phyloP scores from a whole-genome alignment of 345 rosid genomes.

The Kernera saxatilis region DNA sequence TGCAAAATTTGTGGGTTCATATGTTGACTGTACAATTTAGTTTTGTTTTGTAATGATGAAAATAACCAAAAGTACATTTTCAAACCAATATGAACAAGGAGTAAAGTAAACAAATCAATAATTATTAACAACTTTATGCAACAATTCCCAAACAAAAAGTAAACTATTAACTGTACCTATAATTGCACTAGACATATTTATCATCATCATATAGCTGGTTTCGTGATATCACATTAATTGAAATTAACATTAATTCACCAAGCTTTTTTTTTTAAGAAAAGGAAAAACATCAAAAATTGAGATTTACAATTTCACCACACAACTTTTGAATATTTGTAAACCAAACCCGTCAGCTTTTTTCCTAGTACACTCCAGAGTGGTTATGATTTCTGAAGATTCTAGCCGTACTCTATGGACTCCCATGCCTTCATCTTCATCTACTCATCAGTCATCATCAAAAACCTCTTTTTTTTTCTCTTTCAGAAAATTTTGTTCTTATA shows the following conservation, averaged over 20 bases:
- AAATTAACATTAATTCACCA: neutral
- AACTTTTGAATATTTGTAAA: neutral
- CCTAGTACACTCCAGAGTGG: conserved; percentile 26
- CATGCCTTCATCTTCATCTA: conserved; percentile 13
- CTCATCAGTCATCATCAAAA: neutral
- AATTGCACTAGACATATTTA: neutral
- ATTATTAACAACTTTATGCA: no score
- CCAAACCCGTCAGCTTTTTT: conserved; percentile 12
- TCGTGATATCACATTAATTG: neutral
- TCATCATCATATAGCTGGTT: neutral
- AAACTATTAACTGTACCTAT: no score
- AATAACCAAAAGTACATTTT: neutral
- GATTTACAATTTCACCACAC: neutral
- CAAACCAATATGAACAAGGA: neutral
- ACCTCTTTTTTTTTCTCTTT: neutral
- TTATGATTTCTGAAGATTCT: conserved; percentile 31
- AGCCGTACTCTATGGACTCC: conserved; percentile 19
- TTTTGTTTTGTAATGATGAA: neutral
- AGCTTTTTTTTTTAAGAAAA: neutral
- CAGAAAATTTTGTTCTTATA: neutral
- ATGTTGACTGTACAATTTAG: neutral
- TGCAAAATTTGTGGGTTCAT: neutral
- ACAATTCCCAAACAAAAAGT: neutral
- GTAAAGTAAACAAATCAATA: neutral
- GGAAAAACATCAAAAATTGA: neutral